Conservation (phyloP, 495 filamentous ascomycete genomes). For the Elaphomyces granulatus region DNA sequence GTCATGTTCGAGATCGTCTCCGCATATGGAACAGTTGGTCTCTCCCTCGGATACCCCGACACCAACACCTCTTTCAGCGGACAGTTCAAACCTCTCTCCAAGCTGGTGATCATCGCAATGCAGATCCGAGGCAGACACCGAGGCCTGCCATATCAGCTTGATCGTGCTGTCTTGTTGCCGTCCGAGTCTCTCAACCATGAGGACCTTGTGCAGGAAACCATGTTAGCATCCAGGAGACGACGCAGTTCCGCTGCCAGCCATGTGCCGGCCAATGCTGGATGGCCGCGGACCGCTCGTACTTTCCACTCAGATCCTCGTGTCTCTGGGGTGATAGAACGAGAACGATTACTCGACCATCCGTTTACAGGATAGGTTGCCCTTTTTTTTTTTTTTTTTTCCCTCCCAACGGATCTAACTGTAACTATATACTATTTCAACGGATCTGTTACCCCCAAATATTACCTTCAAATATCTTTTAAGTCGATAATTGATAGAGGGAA, state of each 20-base stretch:
- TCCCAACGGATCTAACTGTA: too few relatives aligned
- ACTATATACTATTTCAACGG: too few relatives aligned
- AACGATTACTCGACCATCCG: too few relatives aligned
- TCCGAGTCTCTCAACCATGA: background rate
- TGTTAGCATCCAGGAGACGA: background rate
- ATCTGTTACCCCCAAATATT: too few relatives aligned
- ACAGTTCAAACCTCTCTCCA: conserved; percentile 59
- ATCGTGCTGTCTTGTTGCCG: conserved; percentile 71
- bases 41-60: conserved; percentile 61
- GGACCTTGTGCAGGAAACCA: background rate
- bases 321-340: too few relatives aligned
- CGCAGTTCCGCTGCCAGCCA: background rate
- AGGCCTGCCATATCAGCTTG: conserved; percentile 76
- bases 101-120: conserved; percentile 78
- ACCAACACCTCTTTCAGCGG: conserved; percentile 58
- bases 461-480: too few relatives aligned
- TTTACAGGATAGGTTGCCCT: too few relatives aligned
- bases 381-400: too few relatives aligned
- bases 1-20: conserved; percentile 77
- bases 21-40: conserved; percentile 83
- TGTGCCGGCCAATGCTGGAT: background rate
- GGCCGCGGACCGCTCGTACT: too few relatives aligned
- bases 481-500: too few relatives aligned
- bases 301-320: too few relatives aligned
- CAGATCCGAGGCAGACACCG: conserved; percentile 81